These are phyloP conservation scores for Gliomastix tumulicola DNA, from an alignment of 2,329 filamentous ascomycete genomes.

Conservation along the genomic window DNA sequence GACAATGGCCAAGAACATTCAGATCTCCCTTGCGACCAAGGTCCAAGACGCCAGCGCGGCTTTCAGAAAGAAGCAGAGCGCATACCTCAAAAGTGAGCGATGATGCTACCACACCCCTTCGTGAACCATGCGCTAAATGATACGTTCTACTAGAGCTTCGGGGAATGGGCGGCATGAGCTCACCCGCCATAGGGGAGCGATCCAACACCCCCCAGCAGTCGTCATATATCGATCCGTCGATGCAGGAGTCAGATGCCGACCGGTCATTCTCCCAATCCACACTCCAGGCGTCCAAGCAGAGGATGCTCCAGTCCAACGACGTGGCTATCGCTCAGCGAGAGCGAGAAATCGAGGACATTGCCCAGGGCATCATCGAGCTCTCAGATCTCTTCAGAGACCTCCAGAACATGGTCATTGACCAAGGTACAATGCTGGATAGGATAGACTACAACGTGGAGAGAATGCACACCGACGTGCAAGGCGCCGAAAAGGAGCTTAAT, in stretches of 20 bases:
- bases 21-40: slow-evolving; percentile 79
- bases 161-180: slow-evolving; percentile 50
- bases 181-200: slow-evolving; percentile 43
- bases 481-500: slow-evolving; percentile 84
- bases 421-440: slow-evolving; percentile 84
- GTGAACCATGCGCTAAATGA: neutral
- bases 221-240: slow-evolving; percentile 72
- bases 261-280: slow-evolving; percentile 86
- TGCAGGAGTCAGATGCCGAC: slow-evolving; percentile 91
- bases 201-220: slow-evolving; percentile 40
- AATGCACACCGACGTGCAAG: slow-evolving; percentile 91
- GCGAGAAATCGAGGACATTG: slow-evolving; percentile 95
- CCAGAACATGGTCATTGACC: slow-evolving; percentile 90
- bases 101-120: too few relatives aligned
- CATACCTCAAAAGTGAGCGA: slow-evolving; percentile 88
- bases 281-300: slow-evolving; percentile 66
- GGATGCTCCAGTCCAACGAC: slow-evolving; percentile 68
- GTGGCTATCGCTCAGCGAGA: slow-evolving; percentile 84
- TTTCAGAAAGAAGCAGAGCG: slow-evolving; percentile 96
- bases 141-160: slow-evolving; percentile 53
- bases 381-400: slow-evolving; percentile 95
- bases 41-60: slow-evolving; percentile 88
- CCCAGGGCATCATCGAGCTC: slow-evolving; percentile 94
- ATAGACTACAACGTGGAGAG: slow-evolving; percentile 98
- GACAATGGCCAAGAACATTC: slow-evolving; percentile 92